phyloP scores from a whole-genome alignment of 2,329 filamentous ascomycete species.

The Aspergillus intermedius region DNA sequence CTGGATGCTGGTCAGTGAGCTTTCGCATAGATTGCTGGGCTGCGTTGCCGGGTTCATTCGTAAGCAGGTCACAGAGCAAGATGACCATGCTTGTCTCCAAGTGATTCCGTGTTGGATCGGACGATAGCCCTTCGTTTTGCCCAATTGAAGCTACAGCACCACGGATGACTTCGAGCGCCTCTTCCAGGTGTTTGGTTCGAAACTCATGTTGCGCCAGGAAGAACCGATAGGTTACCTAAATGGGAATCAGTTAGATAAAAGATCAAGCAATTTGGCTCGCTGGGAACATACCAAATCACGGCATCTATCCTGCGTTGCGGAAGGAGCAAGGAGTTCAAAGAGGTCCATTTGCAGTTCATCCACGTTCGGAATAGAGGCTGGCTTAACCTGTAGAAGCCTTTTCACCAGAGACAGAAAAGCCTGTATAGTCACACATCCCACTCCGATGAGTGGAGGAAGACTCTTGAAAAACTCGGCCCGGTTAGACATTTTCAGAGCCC shows the following conservation, averaged over 20 bases:
- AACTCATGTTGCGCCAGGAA: conserved; percentile 35
- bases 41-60: conserved; percentile 24
- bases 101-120: conserved; percentile 6
- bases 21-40: conserved; percentile 24
- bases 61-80: conserved; percentile 29
- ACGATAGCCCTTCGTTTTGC: conserved; percentile 1
- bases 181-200: conserved; percentile 26
- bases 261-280: not conserved
- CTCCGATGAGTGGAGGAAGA: conserved; percentile 38
- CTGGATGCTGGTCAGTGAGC: conserved; percentile 21
- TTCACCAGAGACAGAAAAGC: conserved; percentile 33
- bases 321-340: conserved; percentile 26
- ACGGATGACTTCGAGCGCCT: conserved; percentile 28
- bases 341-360: conserved; percentile 24
- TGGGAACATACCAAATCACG: conserved; percentile 25
- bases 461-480: conserved; percentile 26
- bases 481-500: conserved; percentile 28
- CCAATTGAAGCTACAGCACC: conserved; percentile 22
- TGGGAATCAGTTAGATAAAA: not conserved
- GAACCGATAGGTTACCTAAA: conserved; percentile 35
- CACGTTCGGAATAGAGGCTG: conserved; percentile 21
- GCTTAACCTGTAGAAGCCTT: conserved; percentile 18
- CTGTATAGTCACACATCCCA: conserved; percentile 39
- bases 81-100: conserved; percentile 19
- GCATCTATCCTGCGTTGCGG: conserved; percentile 7